These are phyloP conservation scores for Beauveria brongniartii DNA, from an alignment of 2,329 filamentous ascomycete species.

Conservation along the genomic window DNA sequence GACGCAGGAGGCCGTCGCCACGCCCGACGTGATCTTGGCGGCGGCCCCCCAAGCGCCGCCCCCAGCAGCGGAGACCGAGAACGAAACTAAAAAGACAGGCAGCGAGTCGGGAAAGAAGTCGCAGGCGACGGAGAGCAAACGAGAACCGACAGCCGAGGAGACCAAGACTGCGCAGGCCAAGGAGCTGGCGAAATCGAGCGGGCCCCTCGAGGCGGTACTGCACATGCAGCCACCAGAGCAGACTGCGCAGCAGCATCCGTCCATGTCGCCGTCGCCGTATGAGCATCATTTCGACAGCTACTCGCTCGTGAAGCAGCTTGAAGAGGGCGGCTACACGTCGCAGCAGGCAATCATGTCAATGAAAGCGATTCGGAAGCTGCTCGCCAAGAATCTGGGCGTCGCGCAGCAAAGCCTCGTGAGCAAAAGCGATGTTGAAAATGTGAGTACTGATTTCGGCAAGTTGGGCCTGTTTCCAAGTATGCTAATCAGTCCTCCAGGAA, in stretches of 20 bases:
- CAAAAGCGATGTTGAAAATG: constrained; percentile 88
- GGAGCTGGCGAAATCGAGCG: constrained; percentile 33
- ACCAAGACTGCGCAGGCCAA: constrained; percentile 23
- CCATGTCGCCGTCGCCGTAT: constrained; percentile 68
- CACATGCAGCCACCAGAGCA: constrained; percentile 36
- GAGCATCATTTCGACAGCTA: constrained; percentile 97
- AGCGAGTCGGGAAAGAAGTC: not conserved
- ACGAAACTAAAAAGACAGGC: not conserved
- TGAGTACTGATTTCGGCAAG: constrained; percentile 14
- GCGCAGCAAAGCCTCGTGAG: constrained; percentile 75
- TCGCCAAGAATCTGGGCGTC: constrained; percentile 72
- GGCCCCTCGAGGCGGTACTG: constrained; percentile 43
- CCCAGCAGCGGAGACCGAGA: not conserved
- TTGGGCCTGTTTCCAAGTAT: not conserved
- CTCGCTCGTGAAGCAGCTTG: constrained; percentile 73
- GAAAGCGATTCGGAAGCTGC: constrained; percentile 76
- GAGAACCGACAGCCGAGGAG: constrained; percentile 13
- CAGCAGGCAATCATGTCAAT: constrained; percentile 77
- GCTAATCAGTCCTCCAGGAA: constrained; percentile 42
- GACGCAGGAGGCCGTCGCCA: not conserved
- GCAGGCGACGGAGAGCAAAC: constrained; percentile 6
- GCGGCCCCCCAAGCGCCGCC: not conserved
- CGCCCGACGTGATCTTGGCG: constrained; percentile 1
- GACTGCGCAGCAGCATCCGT: constrained; percentile 46
- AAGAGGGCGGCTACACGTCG: constrained; percentile 62